Conservation (phyloP, 2,329 filamentous ascomycete genomes). For the Sclerotinia spermophila region DNA sequence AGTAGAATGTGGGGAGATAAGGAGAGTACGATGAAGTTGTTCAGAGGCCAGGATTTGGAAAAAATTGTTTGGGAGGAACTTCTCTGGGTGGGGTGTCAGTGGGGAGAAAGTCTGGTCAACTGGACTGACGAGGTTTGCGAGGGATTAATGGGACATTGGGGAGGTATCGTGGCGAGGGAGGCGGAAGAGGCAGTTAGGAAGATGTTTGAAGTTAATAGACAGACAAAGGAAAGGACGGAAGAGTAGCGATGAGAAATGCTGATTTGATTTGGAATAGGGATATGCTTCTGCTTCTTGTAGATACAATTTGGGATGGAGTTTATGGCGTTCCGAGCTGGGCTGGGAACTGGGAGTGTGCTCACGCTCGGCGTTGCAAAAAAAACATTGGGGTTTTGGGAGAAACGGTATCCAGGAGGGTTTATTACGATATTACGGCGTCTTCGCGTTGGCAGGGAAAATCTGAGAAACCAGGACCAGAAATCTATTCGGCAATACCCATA, state of each 20-base stretch:
- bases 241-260: background rate
- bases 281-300: background rate
- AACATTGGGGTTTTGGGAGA: background rate
- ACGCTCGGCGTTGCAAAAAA: background rate
- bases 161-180: background rate
- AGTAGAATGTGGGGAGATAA: slow-evolving; percentile 17
- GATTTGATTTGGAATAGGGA: background rate
- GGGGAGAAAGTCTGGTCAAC: background rate
- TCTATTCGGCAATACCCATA: background rate
- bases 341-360: background rate
- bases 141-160: slow-evolving; percentile 4
- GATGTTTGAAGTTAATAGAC: background rate
- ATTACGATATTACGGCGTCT: background rate
- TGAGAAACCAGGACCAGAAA: background rate
- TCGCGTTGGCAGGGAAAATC: too few relatives aligned
- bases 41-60: slow-evolving; percentile 16
- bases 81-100: slow-evolving; percentile 12
- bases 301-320: background rate
- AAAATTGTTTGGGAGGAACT: slow-evolving; percentile 13
- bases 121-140: slow-evolving; percentile 11
- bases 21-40: background rate
- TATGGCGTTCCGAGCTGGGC: background rate
- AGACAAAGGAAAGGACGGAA: background rate
- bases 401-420: background rate
- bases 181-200: background rate